Base-by-base conservation (phyloP, 2,329 filamentous ascomycete species). In the Basipetospora chlamydospora region DNA sequence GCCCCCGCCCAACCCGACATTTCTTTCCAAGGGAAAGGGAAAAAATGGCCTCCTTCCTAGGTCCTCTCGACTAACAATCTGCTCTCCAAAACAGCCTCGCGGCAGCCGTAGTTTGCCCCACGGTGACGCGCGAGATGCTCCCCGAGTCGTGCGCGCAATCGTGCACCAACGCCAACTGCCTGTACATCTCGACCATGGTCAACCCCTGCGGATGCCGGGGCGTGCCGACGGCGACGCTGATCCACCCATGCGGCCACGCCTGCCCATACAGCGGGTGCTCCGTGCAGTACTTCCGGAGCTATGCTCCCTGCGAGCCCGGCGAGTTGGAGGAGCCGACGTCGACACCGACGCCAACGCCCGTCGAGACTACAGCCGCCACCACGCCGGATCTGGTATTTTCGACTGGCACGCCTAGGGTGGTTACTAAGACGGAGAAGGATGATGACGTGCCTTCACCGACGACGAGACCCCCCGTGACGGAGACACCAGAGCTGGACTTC, bases 181-280 rank as follows among this genome's bases (percentile, higher is more conserved):
- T 23, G 17, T 30, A 28, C 34, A 30, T 36, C 34, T 36, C 34
- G 11, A 36, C 34, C n/a, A 25, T 36, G 25, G 20, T 17, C 9
- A 36, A 36, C 16, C 26, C 34, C 8, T 36, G 34, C 34, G 34
- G 34, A 5, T 36, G 34, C 18, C 34, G 26, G 6, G 20, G n/a
- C 11, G 34, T 36, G 15, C 25, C 34, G 16, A 17, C 12, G 26
- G 34, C 34, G 16, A 36, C 15, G 10, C 34, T 36, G 12, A 36
- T 36, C 15, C 25, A 28, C 5, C 34, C 34, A 13, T 36, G 34
- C 26, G 20, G 26, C 9, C 15, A 11, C 4, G 26, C 17, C 3
- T 36, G 34, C 16, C 34, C 34, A 3, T 36, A 36, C 26, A 25
- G 26, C 34, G 34, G 34, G 11, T 36, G 34, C 25, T 18, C 25